Conservation (phyloP, 2,329 filamentous ascomycete species). For the Trichoderma sp. region DNA sequence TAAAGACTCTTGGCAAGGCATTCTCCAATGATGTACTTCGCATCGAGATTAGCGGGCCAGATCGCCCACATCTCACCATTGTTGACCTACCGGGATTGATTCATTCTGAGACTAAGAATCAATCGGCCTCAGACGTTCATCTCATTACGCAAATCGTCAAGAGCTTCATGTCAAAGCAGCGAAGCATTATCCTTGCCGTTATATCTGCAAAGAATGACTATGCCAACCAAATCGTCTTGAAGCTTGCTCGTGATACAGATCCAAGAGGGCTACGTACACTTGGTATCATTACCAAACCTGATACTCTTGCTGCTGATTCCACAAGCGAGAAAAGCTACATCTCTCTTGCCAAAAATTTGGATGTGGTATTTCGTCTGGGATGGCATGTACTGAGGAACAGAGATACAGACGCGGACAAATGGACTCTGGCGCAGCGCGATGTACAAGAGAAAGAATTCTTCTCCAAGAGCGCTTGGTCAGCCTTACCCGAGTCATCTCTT, state of each 20-base stretch:
- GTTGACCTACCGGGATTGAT: constrained; percentile 60
- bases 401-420: constrained; percentile 36
- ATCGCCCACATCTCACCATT: constrained; percentile 54
- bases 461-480: constrained; percentile 38
- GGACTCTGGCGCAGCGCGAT: constrained; percentile 37
- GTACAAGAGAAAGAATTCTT: constrained; percentile 44
- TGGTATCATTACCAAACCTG: constrained; percentile 58
- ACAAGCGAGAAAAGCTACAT: constrained; percentile 40
- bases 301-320: constrained; percentile 36
- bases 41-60: constrained; percentile 48
- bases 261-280: constrained; percentile 44
- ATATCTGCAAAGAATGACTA: constrained; percentile 56
- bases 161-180: constrained; percentile 53
- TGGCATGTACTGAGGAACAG: constrained; percentile 54
- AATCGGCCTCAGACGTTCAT: constrained; percentile 43
- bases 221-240: constrained; percentile 56
- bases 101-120: constrained; percentile 44
- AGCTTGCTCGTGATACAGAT: constrained; percentile 37
- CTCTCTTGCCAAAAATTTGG: constrained; percentile 43
- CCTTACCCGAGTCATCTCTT: constrained; percentile 34
- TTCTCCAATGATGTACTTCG: constrained; percentile 49
- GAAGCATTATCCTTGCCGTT: constrained; percentile 61
- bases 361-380: constrained; percentile 47
- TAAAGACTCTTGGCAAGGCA: constrained; percentile 33
- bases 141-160: constrained; percentile 48